Base-by-base conservation (phyloP, 495 filamentous ascomycete species). In the Penicillium flavigenum region DNA sequence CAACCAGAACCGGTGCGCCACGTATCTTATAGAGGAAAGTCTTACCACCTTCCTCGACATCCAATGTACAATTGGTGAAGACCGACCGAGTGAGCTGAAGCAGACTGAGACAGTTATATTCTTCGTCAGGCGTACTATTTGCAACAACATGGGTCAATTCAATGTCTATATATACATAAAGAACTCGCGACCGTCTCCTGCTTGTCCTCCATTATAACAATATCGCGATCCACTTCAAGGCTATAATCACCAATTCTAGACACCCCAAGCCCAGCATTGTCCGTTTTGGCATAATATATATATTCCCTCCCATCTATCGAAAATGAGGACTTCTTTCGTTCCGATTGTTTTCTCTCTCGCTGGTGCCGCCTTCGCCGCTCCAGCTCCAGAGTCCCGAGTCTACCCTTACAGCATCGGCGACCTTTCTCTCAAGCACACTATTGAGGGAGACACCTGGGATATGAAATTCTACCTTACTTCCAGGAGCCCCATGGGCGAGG, bases 351-450 rank as follows among this genome's bases (percentile, higher is more conserved):
- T 51, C 14, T 51, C 48, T 6, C 20, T 51, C 22, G 48, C 48
- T 2, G 19, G 32, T 16, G 19, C 34, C 11, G 20, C 32, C 48
- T 41, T 27, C 19, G 34, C 48, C 3, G 14, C 34, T 27, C 48
- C 48, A 2, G 20, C 34, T 5, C 7, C 34, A 4, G 34, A 29
- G 19, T 8, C 29, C 19, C 17, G 11, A 41, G 4, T 10, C 12
- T 51, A 36, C 17, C 48, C 48, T 5, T 51, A 51, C 34, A 51
- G 48, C 32, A 36, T 51, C 12, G 48, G 17, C 34, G 10, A 11
- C 34, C 32, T 51, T 26, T 39, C 34, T 2, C 20, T 51, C 19
- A 51, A 51, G 48, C 48, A 51, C 14, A 14, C 20, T 8, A 41
- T 41, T 17, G 34, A 51, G 34, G 24, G 32, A 5, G 19, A 51